Percentiles rank a stretch among this genome's conserved stretches.
phyloP scores from a whole-genome alignment of 306 rosid species.

The Prunus persica region Prunus_persica_NCBIv2 NC_034015.1:13175501-13176000 shows the following conservation, averaged over 20 bases:
- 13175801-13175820: too few species aligned
- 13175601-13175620: not conserved
- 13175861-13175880: too few species aligned
- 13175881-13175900: too few species aligned
- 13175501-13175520: not conserved
- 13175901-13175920: not conserved
- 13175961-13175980: not conserved
- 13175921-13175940: not conserved
- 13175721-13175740: too few species aligned
- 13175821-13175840: rapidly evolving
- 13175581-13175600: not conserved
- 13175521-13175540: not conserved
- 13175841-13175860: rapidly evolving
- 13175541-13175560: not conserved
- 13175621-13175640: too few species aligned
- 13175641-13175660: too few species aligned
- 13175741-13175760: too few species aligned
- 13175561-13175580: not conserved
- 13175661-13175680: not conserved
- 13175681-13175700: too few species aligned
- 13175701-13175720: too few species aligned
- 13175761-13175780: too few species aligned
- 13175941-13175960: slow-evolving; percentile 1
- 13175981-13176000: slow-evolving; percentile 38
- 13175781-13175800: rapidly evolving